Conservation (phyloP, 139 green algal species). For the Pleodorina starrii region DNA sequence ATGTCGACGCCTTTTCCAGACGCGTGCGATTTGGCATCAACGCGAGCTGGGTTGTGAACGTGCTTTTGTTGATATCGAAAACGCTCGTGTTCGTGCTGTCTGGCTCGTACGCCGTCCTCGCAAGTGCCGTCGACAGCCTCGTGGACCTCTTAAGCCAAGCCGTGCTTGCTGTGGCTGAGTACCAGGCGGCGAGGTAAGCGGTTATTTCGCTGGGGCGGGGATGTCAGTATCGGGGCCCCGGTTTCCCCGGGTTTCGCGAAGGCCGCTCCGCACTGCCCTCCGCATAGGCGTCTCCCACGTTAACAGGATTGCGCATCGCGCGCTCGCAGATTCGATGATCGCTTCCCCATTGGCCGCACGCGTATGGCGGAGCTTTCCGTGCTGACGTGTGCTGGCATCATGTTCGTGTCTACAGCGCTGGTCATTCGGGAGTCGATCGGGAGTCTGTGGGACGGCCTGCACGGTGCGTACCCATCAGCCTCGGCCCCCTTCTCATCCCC, state of each 20-base stretch:
- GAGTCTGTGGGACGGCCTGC: slow-evolving; percentile 29
- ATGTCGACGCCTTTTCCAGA: neutral
- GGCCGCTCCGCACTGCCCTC: too few species aligned
- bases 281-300: too few species aligned
- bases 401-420: slow-evolving; percentile 28
- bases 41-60: slow-evolving; percentile 55
- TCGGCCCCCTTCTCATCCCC: too few species aligned
- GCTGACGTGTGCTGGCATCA: slow-evolving; percentile 34
- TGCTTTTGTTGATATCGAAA: slow-evolving; percentile 41
- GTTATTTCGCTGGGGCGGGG: too few species aligned
- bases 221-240: too few species aligned
- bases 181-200: slow-evolving; percentile 21
- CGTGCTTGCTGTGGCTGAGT: slow-evolving; percentile 78
- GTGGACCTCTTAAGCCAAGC: slow-evolving; percentile 80
- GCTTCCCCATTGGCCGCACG: slow-evolving; percentile 45
- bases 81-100: slow-evolving; percentile 1
- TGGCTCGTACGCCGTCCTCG: slow-evolving; percentile 72
- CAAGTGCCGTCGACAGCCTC: slow-evolving; percentile 73
- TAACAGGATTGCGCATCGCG: neutral
- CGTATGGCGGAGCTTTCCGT: slow-evolving; percentile 39
- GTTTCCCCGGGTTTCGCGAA: too few species aligned
- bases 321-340: slow-evolving; percentile 10
- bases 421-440: slow-evolving; percentile 27
- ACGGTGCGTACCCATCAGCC: slow-evolving; percentile 37
- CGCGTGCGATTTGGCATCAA: slow-evolving; percentile 50